phyloP scores from a whole-genome alignment of 2,329 filamentous ascomycete species.

The Stachybotrys chartarum region DNA sequence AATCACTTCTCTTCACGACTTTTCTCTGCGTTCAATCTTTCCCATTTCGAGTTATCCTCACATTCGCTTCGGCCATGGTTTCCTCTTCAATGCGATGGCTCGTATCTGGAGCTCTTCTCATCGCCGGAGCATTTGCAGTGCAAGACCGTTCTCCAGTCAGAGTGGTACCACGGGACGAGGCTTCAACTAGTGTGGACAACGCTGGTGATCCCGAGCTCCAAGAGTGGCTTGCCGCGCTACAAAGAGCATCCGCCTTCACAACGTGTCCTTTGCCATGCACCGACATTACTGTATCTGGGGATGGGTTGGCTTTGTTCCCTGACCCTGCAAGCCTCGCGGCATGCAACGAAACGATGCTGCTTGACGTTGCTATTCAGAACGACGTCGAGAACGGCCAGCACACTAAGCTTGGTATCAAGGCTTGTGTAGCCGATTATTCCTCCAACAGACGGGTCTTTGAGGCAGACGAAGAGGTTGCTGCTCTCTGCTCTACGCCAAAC shows the following conservation, averaged over 20 bases:
- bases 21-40: no score
- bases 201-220: background rate
- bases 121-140: background rate
- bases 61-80: background rate
- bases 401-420: constrained; percentile 1
- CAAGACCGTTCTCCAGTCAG: background rate
- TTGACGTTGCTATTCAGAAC: constrained; percentile 1
- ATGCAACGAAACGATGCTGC: constrained; percentile 6
- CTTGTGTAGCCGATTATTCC: constrained; percentile 1
- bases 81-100: background rate
- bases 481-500: constrained; percentile 7
- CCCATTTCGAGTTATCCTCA: background rate
- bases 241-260: background rate
- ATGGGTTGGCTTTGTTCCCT: constrained; percentile 1
- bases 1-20: no score
- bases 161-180: background rate
- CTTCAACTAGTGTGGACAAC: background rate
- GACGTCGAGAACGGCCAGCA: background rate
- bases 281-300: background rate
- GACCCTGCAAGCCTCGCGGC: constrained; percentile 1
- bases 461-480: constrained; percentile 2
- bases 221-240: constrained; percentile 2
- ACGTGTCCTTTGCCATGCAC: background rate
- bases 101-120: background rate
- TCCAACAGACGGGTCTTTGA: background rate